These are phyloP conservation scores for Pisolithus microcarpus DNA, from an alignment of 768 basidiomycete species.

Conservation along the genomic window DNA sequence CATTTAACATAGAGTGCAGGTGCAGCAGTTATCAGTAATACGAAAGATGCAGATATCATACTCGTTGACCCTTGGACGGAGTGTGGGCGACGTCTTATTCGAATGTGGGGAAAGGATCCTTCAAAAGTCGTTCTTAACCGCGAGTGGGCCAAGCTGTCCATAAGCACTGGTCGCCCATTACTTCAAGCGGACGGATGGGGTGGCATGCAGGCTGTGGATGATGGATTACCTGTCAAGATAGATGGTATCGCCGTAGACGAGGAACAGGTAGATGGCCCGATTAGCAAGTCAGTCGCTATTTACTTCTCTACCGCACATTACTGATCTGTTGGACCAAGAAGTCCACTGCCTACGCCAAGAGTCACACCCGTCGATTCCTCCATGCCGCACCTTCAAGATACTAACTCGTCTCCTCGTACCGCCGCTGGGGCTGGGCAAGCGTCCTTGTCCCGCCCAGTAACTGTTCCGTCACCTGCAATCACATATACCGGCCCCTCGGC, in stretches of 20 bases:
- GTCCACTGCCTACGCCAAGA: slow-evolving; percentile 56
- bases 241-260: slow-evolving; percentile 29
- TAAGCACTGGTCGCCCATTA: slow-evolving; percentile 38
- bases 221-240: slow-evolving; percentile 27
- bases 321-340: slow-evolving; percentile 35
- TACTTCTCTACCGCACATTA: slow-evolving; percentile 4
- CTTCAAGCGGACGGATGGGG: slow-evolving; percentile 49
- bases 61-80: slow-evolving; percentile 48
- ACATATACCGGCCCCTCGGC: background rate
- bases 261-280: slow-evolving; percentile 32
- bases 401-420: slow-evolving; percentile 1
- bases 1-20: slow-evolving; percentile 41
- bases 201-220: slow-evolving; percentile 28
- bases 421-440: background rate
- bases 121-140: slow-evolving; percentile 45
- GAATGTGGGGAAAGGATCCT: slow-evolving; percentile 48
- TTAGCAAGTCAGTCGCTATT: slow-evolving; percentile 38
- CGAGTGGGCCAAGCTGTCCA: slow-evolving; percentile 45
- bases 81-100: slow-evolving; percentile 51
- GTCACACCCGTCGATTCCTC: slow-evolving; percentile 40
- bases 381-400: slow-evolving; percentile 7
- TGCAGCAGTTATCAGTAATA: slow-evolving; percentile 44
- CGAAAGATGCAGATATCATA: slow-evolving; percentile 48
- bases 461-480: background rate
- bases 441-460: background rate